Percentiles rank a stretch among this genome's conserved stretches.
These are phyloP conservation scores for Ascochyta fabae DNA, from an alignment of 2,329 filamentous ascomycete species.

Conservation along the genomic window DNA sequence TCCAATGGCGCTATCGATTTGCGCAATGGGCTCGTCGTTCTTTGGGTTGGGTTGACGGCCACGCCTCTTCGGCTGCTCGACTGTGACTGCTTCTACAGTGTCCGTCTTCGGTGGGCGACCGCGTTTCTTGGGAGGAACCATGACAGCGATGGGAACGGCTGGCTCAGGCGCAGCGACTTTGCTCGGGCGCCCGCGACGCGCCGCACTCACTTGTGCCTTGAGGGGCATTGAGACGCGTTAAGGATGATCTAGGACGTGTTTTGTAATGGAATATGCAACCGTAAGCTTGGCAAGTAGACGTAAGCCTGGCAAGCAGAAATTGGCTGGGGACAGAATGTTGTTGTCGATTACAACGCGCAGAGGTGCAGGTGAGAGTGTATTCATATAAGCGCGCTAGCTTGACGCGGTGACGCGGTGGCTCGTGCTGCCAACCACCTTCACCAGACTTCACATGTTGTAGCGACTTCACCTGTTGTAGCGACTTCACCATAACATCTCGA, in stretches of 20 bases:
- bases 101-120: constrained; percentile 24
- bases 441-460: too few relatives aligned
- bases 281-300: too few relatives aligned
- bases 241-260: background rate
- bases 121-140: constrained; percentile 19
- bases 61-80: constrained; percentile 28
- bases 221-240: constrained; percentile 20
- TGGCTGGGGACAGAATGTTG: background rate
- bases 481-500: background rate
- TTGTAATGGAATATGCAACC: fast-evolving
- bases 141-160: constrained; percentile 8
- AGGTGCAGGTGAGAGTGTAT: background rate
- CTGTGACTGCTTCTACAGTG: background rate
- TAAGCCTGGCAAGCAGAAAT: too few relatives aligned
- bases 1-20: constrained; percentile 16
- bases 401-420: background rate
- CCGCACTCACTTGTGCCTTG: constrained; percentile 15
- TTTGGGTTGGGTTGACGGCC: constrained; percentile 27
- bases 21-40: constrained; percentile 12
- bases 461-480: background rate
- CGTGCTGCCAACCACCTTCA: background rate
- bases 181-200: constrained; percentile 24
- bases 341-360: background rate
- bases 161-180: constrained; percentile 10
- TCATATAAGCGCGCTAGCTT: background rate